These are phyloP conservation scores for Delonix regia DNA, from an alignment of 306 rosid genomes.

Conservation along the genomic window DNA sequence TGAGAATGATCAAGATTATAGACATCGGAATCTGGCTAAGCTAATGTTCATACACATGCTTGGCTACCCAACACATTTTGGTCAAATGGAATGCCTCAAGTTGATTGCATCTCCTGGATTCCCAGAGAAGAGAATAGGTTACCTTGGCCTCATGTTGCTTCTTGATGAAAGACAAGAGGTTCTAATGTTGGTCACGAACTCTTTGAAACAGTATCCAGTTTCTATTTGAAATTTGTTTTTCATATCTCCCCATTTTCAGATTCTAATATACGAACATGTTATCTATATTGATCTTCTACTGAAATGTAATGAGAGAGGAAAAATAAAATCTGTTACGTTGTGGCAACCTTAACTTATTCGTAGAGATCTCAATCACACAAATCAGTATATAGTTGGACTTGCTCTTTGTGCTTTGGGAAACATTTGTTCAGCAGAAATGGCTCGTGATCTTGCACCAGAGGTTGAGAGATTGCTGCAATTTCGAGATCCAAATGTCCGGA, in stretches of 20 bases:
- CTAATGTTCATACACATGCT: constrained; percentile 99
- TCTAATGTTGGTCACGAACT: constrained; percentile 97
- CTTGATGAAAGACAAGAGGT: constrained; percentile 99
- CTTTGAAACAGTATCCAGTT: constrained; percentile 96
- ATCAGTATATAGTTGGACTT: constrained; percentile 98
- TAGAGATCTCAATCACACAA: constrained; percentile 97
- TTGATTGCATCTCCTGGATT: constrained; percentile 93
- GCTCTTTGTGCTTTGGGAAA: constrained; percentile 99
- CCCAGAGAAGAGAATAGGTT: constrained; percentile 99
- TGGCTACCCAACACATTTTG: constrained; percentile 99
- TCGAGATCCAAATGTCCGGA: constrained; percentile 97
- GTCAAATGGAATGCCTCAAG: constrained; percentile 99
- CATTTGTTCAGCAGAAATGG: constrained; percentile 99
- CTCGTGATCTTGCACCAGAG: constrained; percentile 99
- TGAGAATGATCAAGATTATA: constrained; percentile 85
- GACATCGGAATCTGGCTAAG: constrained; percentile 96
- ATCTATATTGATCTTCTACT: constrained; percentile 30
- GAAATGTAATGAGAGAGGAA: constrained; percentile 30
- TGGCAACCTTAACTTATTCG: constrained; percentile 62
- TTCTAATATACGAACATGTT: constrained; percentile 19
- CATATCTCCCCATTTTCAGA: constrained; percentile 11
- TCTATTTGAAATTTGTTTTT: constrained; percentile 33
- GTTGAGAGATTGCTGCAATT: constrained; percentile 97
- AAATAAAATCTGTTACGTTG: constrained; percentile 31
- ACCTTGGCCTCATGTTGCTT: constrained; percentile 98